Base-by-base conservation (phyloP, 345 rosid species). In the Eucalyptus curtisii region DNA sequence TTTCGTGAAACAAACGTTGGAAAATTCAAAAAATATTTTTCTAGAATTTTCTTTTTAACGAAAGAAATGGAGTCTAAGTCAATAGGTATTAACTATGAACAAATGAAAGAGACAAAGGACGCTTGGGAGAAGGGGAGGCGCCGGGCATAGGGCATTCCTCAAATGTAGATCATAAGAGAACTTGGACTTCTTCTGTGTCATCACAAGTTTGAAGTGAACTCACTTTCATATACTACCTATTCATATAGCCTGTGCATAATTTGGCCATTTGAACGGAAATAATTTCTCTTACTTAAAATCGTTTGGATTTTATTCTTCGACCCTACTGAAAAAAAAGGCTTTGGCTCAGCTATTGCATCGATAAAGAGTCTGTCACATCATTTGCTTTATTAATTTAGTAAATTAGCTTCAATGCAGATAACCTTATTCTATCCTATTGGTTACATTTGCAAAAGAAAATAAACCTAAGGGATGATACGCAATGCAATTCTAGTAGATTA, bases 1-100 rank as follows among this genome's bases (percentile, higher is more conserved):
- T 52, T 52, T 52, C 1, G 24, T 19, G 55, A 52, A 52, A 52
- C 0, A 52, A 52, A 52, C 2, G 10, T 52, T 0, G 10, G 25
- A 52, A 52, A 52, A 52, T 52, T 52, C 0, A 19, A 52, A 49
- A 50, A 19, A 52, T 52, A 52, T 19, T 17, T 52, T 52, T 52
- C 10, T 52, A 1, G 25, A 19, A 0, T 2, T 50, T 50, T 50
- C 6, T 13, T 49, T 49, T 49, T 49, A 19, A 7, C 1, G 57
- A 52, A 52, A 52, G 57, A 52, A 52, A 20, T 52, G 24, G 57
- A 20, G 4, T 20, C 57, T 55, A 55, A 55, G 30, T 55, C 61
- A 10, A 55, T 55, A 55, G 61, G 30, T 55, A 24, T 55, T 55
- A 22, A 55, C 12, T 20, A 55, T 55, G 30, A 55, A 55, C 30